These are phyloP conservation scores for Adansonia rubrostipa DNA, from an alignment of 441 rosid genomes.

Conservation along the genomic window DNA sequence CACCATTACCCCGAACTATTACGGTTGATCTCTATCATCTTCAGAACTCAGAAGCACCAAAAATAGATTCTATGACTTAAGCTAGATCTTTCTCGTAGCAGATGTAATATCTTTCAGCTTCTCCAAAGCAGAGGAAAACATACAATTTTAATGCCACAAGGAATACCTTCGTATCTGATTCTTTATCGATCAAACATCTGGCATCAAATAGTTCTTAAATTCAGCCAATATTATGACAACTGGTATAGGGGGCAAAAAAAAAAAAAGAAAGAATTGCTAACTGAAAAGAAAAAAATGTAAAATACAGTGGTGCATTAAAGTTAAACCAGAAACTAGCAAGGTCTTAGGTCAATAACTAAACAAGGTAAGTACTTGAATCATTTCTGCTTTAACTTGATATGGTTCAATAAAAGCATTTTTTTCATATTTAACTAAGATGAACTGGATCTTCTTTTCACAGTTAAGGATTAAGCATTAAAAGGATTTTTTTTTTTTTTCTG, in stretches of 20 bases:
- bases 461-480: not conserved
- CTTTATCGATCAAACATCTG: constrained; percentile 19
- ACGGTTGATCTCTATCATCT: constrained; percentile 18
- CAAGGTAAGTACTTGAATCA: not conserved
- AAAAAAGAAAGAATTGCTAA: not conserved
- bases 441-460: not conserved
- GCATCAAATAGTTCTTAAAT: not conserved
- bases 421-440: not conserved
- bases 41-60: constrained; percentile 8
- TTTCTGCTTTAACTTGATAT: not conserved
- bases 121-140: constrained; percentile 9
- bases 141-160: not conserved
- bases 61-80: constrained; percentile 14
- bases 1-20: constrained; percentile 18
- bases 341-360: not conserved
- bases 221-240: not conserved
- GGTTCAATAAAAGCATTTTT: not conserved
- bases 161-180: not conserved
- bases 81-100: constrained; percentile 5
- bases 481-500: not conserved
- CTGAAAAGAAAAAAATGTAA: not conserved
- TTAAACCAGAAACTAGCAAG: not conserved
- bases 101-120: constrained; percentile 2
- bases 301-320: not conserved
- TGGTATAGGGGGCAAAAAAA: not conserved